These are phyloP conservation scores for Glonium stellatum DNA, from an alignment of 495 filamentous ascomycete species.

Conservation along the genomic window DNA sequence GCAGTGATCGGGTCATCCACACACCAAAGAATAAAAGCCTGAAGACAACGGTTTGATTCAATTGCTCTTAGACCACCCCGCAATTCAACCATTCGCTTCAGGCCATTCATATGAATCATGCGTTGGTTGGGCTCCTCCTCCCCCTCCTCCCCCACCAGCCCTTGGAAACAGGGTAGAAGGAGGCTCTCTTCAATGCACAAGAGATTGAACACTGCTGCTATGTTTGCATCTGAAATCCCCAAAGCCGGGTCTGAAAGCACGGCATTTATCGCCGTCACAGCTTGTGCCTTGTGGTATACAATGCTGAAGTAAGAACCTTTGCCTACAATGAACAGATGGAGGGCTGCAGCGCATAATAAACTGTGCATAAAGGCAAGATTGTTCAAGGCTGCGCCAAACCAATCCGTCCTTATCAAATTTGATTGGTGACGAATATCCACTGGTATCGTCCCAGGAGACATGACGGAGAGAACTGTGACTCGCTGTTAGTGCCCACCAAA, in stretches of 20 bases:
- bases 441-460: slow-evolving; percentile 23
- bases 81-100: slow-evolving; percentile 30
- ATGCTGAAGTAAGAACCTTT: slow-evolving; percentile 25
- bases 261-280: slow-evolving; percentile 28
- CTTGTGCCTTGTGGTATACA: slow-evolving; percentile 26
- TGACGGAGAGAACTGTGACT: slow-evolving; percentile 23
- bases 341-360: slow-evolving; percentile 28
- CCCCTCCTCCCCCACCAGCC: neutral
- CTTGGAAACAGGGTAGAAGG: slow-evolving; percentile 17
- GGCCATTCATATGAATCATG: slow-evolving; percentile 27
- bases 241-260: slow-evolving; percentile 25
- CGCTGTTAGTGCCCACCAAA: slow-evolving; percentile 11
- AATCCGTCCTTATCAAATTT: slow-evolving; percentile 28
- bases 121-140: slow-evolving; percentile 24
- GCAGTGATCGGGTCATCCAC: slow-evolving; percentile 12
- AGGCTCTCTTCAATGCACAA: slow-evolving; percentile 31
- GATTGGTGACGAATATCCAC: slow-evolving; percentile 30
- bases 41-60: slow-evolving; percentile 28
- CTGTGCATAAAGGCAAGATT: slow-evolving; percentile 31
- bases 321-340: slow-evolving; percentile 28
- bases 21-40: slow-evolving; percentile 34
- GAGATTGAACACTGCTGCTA: slow-evolving; percentile 31
- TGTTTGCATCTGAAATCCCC: slow-evolving; percentile 30
- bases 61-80: slow-evolving; percentile 28
- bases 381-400: slow-evolving; percentile 28